These are phyloP conservation scores for Tuber microsphaerosporum DNA, from an alignment of 495 filamentous ascomycete genomes.

Conservation along the genomic window DNA sequence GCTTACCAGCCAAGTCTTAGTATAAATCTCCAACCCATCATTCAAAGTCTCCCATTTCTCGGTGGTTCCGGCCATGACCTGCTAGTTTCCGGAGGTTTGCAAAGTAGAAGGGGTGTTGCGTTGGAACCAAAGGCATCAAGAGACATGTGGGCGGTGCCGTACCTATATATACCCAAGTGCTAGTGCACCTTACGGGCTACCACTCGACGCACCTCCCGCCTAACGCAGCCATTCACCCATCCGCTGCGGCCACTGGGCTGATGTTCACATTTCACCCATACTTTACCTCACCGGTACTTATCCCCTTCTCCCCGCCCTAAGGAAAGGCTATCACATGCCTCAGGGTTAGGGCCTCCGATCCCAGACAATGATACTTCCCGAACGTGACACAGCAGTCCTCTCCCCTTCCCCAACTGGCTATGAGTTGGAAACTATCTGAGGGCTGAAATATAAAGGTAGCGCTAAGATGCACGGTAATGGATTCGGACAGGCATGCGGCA, in stretches of 20 bases:
- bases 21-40: slow-evolving; percentile 62
- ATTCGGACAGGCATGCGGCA: background rate
- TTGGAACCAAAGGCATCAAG: background rate
- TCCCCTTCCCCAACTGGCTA: background rate
- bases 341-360: background rate
- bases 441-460: background rate
- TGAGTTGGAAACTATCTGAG: background rate
- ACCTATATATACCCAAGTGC: background rate
- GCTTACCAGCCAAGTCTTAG: slow-evolving; percentile 78
- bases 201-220: background rate
- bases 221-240: background rate
- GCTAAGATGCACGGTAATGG: background rate
- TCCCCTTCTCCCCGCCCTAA: background rate
- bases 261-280: background rate
- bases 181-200: background rate
- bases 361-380: background rate
- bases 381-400: background rate
- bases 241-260: background rate
- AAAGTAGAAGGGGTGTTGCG: background rate
- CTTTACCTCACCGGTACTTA: background rate
- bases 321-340: background rate
- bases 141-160: background rate
- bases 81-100: background rate
- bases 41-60: slow-evolving; percentile 18
- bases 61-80: background rate